Percentiles rank a stretch among this genome's conserved stretches.
Conservation (phyloP, 202 grass and related monocot species). For the Digitaria exilis region DNA sequence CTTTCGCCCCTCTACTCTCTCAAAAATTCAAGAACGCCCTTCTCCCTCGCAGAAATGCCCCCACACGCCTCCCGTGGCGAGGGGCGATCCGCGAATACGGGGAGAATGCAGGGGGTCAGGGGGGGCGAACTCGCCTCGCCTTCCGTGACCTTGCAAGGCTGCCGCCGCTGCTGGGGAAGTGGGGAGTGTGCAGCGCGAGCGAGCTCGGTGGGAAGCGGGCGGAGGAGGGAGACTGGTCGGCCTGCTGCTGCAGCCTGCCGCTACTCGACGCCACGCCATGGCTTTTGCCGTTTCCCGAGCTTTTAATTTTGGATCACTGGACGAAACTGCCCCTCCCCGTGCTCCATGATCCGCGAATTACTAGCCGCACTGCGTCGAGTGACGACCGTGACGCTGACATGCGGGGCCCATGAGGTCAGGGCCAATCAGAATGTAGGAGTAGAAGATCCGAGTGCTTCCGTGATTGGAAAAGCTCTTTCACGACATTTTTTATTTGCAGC, state of each 20-base stretch:
- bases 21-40: not conserved
- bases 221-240: constrained; percentile 25
- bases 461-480: not conserved
- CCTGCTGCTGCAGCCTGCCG: not conserved
- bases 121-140: not conserved
- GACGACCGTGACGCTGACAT: not conserved
- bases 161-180: not conserved
- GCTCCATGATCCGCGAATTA: constrained; percentile 16
- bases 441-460: too few relatives aligned
- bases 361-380: not conserved
- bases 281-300: constrained; percentile 56
- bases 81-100: constrained; percentile 7
- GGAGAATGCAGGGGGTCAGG: not conserved
- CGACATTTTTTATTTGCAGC: not conserved
- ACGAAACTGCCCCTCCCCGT: constrained; percentile 32
- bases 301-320: not conserved
- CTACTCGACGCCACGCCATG: constrained; percentile 22
- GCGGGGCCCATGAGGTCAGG: not conserved
- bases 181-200: not conserved
- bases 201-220: constrained; percentile 25
- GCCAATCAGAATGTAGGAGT: not conserved
- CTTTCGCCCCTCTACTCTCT: not conserved
- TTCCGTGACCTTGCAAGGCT: not conserved
- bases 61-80: not conserved
- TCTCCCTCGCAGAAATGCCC: not conserved